phyloP scores from a whole-genome alignment of 352 stramenopile genomes.

The Elongisporangium undulatum region DNA sequence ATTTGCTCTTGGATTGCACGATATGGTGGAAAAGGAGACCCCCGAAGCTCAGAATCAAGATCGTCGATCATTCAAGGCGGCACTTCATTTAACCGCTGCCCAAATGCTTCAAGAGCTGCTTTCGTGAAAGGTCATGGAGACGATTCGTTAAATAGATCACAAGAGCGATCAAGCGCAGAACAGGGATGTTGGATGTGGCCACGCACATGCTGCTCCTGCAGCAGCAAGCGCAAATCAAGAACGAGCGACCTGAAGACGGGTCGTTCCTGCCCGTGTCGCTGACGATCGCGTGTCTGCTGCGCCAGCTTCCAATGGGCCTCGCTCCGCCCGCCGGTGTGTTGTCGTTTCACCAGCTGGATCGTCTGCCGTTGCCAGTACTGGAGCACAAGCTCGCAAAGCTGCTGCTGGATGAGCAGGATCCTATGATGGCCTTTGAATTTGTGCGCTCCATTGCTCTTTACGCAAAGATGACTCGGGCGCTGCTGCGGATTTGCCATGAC shows the following conservation, averaged over 20 bases:
- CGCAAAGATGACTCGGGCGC: conserved; percentile 23
- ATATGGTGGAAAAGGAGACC: not conserved
- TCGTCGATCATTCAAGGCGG: not conserved
- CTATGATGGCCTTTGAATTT: conserved; percentile 22
- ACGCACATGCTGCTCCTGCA: conserved; percentile 48
- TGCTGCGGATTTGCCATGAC: conserved; percentile 36
- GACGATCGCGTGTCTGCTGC: conserved; percentile 34
- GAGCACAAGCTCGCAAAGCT: conserved; percentile 24
- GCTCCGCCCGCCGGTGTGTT: conserved; percentile 24
- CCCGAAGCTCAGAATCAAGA: not conserved
- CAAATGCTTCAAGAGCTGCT: not conserved
- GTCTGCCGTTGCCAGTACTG: conserved; percentile 20
- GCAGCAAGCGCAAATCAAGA: conserved; percentile 40
- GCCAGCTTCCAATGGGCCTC: conserved; percentile 34
- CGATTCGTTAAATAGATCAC: not conserved
- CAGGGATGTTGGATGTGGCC: conserved; percentile 33
- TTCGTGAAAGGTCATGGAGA: not conserved
- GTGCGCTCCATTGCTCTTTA: conserved; percentile 37
- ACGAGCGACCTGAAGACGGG: conserved; percentile 25
- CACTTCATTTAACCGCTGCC: not conserved
- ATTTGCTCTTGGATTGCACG: conserved; percentile 12
- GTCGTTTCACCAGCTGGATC: conserved; percentile 42
- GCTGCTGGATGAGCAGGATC: conserved; percentile 14
- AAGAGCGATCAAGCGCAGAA: not conserved
- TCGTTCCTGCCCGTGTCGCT: conserved; percentile 58